A percentile compares a stretch with the other conserved stretches of the same genome.
phyloP scores from a whole-genome alignment of 768 basidiomycete species.

The Calocybe cyanea region DNA sequence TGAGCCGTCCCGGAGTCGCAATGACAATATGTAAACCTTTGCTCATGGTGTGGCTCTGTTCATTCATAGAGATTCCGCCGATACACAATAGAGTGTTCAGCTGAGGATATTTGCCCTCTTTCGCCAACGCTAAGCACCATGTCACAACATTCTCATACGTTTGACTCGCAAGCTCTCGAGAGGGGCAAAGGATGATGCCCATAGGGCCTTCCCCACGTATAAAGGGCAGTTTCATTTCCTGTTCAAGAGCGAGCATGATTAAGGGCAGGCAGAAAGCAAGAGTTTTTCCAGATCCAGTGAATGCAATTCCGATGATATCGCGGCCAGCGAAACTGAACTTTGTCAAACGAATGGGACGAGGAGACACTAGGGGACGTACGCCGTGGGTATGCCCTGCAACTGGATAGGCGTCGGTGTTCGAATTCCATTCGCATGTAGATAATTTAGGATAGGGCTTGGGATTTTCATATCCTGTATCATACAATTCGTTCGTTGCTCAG shows the following conservation, averaged over 20 bases:
- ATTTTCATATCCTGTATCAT: slow-evolving; percentile 90
- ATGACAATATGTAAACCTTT: slow-evolving; percentile 95
- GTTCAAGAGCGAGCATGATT: slow-evolving; percentile 94
- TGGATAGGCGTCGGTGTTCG: slow-evolving; percentile 91
- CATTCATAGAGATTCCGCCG: slow-evolving; percentile 97
- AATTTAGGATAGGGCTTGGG: slow-evolving; percentile 79
- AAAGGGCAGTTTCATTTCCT: slow-evolving; percentile 88
- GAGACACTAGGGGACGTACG: slow-evolving; percentile 47
- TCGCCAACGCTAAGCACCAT: slow-evolving; percentile 82
- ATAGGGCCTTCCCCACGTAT: slow-evolving; percentile 93
- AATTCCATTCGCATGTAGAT: slow-evolving; percentile 84
- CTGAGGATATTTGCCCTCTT: slow-evolving; percentile 77
- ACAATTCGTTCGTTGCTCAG: slow-evolving; percentile 7
- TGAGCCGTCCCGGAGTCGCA: slow-evolving; percentile 93
- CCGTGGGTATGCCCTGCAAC: slow-evolving; percentile 93
- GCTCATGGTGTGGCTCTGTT: slow-evolving; percentile 88
- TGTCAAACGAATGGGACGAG: slow-evolving; percentile 12
- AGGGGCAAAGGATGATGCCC: slow-evolving; percentile 95
- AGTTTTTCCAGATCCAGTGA: slow-evolving; percentile 98
- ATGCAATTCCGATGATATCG: slow-evolving; percentile 98
- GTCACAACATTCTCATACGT: slow-evolving; percentile 91
- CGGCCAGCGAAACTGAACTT: slow-evolving; percentile 80
- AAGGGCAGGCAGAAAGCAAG: slow-evolving; percentile 97
- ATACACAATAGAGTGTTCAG: slow-evolving; percentile 91
- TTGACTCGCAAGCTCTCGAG: slow-evolving; percentile 93